phyloP scores from a whole-genome alignment of 371 early-diverging fungal species.

The Dichotomocladium elegans region DNA sequence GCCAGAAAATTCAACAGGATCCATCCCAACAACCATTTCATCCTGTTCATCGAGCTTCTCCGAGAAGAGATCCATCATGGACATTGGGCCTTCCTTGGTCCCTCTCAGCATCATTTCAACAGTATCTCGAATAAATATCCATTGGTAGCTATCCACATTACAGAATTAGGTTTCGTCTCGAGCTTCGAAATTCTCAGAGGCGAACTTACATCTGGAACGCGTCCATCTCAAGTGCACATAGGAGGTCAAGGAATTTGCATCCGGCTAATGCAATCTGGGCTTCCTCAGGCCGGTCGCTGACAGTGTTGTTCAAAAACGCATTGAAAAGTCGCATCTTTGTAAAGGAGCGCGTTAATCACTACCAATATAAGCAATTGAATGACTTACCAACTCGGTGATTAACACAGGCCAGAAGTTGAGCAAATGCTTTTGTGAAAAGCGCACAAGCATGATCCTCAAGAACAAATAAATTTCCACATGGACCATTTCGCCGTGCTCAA shows the following conservation, averaged over 20 bases:
- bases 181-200: not conserved
- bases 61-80: constrained; percentile 54
- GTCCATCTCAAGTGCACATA: constrained; percentile 74
- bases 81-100: constrained; percentile 39
- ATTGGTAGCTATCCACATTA: constrained; percentile 66
- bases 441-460: constrained; percentile 74
- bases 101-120: constrained; percentile 55
- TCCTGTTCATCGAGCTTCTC: constrained; percentile 35
- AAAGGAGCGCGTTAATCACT: not conserved
- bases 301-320: constrained; percentile 44
- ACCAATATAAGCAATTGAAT: not conserved
- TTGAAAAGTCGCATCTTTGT: constrained; percentile 53
- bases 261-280: constrained; percentile 76
- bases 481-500: constrained; percentile 61
- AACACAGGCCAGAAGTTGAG: constrained; percentile 89
- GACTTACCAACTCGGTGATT: constrained; percentile 77
- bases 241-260: constrained; percentile 85
- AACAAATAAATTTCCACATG: constrained; percentile 84
- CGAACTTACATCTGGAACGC: constrained; percentile 77
- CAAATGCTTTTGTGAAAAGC: constrained; percentile 77
- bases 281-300: constrained; percentile 60
- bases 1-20: not conserved
- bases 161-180: not conserved
- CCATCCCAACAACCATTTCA: not conserved
- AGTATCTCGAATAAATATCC: constrained; percentile 89